Base-by-base conservation (phyloP, 495 filamentous ascomycete species). In the Apodospora peruviana region DNA sequence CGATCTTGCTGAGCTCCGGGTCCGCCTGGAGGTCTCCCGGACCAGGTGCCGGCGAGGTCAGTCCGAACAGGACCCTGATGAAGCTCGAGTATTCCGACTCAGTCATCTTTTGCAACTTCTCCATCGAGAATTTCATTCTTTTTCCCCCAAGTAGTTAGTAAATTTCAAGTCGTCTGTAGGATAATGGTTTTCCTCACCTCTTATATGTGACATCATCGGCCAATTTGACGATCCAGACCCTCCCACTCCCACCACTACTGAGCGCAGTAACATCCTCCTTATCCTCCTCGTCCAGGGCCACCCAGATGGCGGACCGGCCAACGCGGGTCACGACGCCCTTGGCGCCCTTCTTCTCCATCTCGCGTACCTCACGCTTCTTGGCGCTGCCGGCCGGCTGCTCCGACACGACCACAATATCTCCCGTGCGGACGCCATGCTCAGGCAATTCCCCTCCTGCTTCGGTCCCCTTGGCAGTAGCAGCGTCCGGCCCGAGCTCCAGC, bases 121-220 rank as follows among this genome's bases (percentile, higher is more conserved):
- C 78, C 90, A 99, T 96, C 1, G 82, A 86, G 62, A 86, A 83
- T 49, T 86, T 91, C 87, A 99, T 96, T 57, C 89, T 86, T 8
- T 17, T 38, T n/a, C 36, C 40, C 25, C 16, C n/a, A n/a, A n/a
- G n/a, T n/a, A n/a, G n/a, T n/a, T n/a, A n/a, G n/a, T n/a, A n/a
- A n/a, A n/a, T n/a, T n/a, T n/a, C n/a, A n/a, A n/a, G n/a, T n/a
- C n/a, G n/a, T n/a, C n/a, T n/a, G n/a, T n/a, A n/a, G n/a, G n/a
- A n/a, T n/a, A n/a, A n/a, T n/a, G n/a, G n/a, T n/a, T n/a, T n/a
- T n/a, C n/a, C 52, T 71, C 47, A 88, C 85, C 90, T 75, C 68
- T 86, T 79, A 68, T 86, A 90, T 32, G 90, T 96, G 54, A 96
- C 84, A 70, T 97, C 94, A 67, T 97, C 95, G 14, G 93, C 90